A percentile compares a stretch with the other conserved stretches of the same genome.
Conservation (phyloP, 2,329 filamentous ascomycete genomes). For the Aspergillus vadensis region DNA sequence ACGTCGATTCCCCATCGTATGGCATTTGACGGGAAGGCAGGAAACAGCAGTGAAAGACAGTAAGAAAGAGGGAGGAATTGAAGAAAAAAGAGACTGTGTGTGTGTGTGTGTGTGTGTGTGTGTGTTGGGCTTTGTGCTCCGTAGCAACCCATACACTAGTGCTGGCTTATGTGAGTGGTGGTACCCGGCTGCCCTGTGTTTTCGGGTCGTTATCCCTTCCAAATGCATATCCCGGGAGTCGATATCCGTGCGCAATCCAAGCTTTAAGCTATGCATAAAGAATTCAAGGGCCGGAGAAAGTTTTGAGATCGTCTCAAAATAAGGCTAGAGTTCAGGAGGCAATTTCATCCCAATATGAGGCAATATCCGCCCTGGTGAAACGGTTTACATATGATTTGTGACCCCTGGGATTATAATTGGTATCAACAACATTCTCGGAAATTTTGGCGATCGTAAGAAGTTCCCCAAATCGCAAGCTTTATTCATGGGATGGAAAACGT, state of each 20-base stretch:
- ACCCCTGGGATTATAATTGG: background rate
- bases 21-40: background rate
- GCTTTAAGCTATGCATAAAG: constrained; percentile 20
- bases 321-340: constrained; percentile 10
- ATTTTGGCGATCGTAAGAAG: background rate
- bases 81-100: background rate
- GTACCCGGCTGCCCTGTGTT: no score
- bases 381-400: background rate
- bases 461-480: background rate
- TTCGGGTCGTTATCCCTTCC: constrained; percentile 6
- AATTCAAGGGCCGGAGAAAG: constrained; percentile 2
- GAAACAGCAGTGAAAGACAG: background rate
- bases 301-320: constrained; percentile 6
- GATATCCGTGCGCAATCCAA: constrained; percentile 24
- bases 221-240: constrained; percentile 5
- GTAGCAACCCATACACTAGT: no score
- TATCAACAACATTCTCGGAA: background rate
- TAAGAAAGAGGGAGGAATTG: background rate
- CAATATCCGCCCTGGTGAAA: background rate
- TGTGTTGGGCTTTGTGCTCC: no score
- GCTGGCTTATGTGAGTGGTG: no score
- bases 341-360: background rate
- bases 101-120: no score
- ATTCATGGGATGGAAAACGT: background rate
- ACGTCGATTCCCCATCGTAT: background rate